These are phyloP conservation scores for Hypoxylon sp. DNA, from an alignment of 2,329 filamentous ascomycete species.

Conservation along the genomic window DNA sequence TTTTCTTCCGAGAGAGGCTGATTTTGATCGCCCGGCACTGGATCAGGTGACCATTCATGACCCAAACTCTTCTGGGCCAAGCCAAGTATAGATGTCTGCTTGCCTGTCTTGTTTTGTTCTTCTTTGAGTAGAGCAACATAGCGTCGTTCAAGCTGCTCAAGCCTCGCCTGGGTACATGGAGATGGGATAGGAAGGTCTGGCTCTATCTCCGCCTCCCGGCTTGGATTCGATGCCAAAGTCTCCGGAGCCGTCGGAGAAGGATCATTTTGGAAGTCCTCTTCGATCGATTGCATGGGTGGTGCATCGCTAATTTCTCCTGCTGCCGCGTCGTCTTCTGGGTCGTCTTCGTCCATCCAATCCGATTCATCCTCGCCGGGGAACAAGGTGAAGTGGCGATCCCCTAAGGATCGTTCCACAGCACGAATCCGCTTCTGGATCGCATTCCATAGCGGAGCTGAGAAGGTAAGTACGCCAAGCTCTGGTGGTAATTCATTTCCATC, in stretches of 20 bases:
- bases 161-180: conserved; percentile 14
- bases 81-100: conserved; percentile 17
- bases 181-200: conserved; percentile 16
- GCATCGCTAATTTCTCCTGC: neutral
- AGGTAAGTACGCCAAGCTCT: conserved; percentile 29
- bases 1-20: neutral
- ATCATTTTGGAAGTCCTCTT: conserved; percentile 12
- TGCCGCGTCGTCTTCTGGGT: conserved; percentile 6
- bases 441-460: conserved; percentile 35
- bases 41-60: neutral
- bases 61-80: neutral
- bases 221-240: neutral
- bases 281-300: conserved; percentile 32
- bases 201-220: neutral
- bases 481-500: conserved; percentile 29
- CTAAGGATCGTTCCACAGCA: conserved; percentile 16
- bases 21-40: neutral
- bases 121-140: conserved; percentile 10
- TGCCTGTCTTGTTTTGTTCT: conserved; percentile 3
- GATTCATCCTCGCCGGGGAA: conserved; percentile 22
- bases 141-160: conserved; percentile 18
- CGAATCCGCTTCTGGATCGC: conserved; percentile 29
- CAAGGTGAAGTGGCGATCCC: conserved; percentile 10
- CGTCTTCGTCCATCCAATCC: conserved; percentile 30
- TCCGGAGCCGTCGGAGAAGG: neutral